A percentile compares a stretch with the other conserved stretches of the same genome.
Evolutionary conservation across 345 rosid genomes (phyloP).

Genomic region (Pelargonium nanum): DNA sequence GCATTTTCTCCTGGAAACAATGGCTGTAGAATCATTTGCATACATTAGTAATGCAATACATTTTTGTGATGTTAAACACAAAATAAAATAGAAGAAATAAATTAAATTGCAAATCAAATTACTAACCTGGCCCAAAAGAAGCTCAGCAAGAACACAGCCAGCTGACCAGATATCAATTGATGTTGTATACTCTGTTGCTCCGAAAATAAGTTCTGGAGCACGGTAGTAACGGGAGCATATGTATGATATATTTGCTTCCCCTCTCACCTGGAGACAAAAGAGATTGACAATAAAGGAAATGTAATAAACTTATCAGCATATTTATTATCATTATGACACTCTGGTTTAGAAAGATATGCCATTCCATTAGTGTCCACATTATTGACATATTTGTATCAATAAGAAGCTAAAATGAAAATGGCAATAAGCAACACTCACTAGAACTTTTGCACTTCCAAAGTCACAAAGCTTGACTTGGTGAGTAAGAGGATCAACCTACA

Average conservation of each 20-base stretch:
- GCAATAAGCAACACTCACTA: slow-evolving; percentile 29
- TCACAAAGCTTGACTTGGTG: slow-evolving; percentile 80
- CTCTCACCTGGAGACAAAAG: slow-evolving; percentile 43
- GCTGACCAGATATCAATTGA: slow-evolving; percentile 90
- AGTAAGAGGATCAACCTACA: slow-evolving; percentile 70
- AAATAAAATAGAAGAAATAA: not conserved
- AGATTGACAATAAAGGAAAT: too few species aligned
- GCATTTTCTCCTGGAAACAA: slow-evolving; percentile 76
- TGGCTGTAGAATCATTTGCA: slow-evolving; percentile 29
- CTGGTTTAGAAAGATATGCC: too few species aligned
- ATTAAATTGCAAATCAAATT: not conserved
- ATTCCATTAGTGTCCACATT: not conserved
- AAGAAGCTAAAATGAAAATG: not conserved
- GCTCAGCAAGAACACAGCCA: slow-evolving; percentile 89
- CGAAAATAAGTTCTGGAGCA: slow-evolving; percentile 84
- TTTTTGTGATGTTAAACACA: not conserved
- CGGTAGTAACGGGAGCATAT: slow-evolving; percentile 82
- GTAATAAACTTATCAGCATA: too few species aligned
- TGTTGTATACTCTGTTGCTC: slow-evolving; percentile 67
- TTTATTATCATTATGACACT: too few species aligned
- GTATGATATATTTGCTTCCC: slow-evolving; percentile 69
- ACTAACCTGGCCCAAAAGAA: slow-evolving; percentile 70
- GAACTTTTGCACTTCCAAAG: slow-evolving; percentile 77
- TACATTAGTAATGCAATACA: not conserved
- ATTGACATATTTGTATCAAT: not conserved